Evolutionary conservation across 768 basidiomycete species (phyloP).

Genomic region (Vishniacozyma victoriae): DNA sequence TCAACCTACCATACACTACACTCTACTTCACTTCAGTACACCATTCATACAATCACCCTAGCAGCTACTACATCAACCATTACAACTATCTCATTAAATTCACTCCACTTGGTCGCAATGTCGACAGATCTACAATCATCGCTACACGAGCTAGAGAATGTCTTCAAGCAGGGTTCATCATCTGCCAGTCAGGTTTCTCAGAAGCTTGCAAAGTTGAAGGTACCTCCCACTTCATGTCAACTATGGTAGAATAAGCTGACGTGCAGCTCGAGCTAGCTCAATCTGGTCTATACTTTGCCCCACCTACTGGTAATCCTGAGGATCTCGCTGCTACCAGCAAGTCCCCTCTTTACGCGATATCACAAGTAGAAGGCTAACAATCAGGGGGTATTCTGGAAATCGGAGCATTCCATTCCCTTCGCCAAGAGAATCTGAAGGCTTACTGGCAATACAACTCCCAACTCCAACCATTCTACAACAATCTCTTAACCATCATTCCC

Average conservation of each 20-base stretch:
- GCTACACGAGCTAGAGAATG: slow-evolving; percentile 29
- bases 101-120: slow-evolving; percentile 20
- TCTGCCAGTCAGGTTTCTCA: slow-evolving; percentile 20
- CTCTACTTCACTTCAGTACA: no score
- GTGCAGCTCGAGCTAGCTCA: slow-evolving; percentile 32
- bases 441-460: slow-evolving; percentile 80
- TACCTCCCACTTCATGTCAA: not conserved
- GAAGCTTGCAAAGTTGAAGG: slow-evolving; percentile 28
- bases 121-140: slow-evolving; percentile 27
- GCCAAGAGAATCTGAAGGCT: slow-evolving; percentile 76
- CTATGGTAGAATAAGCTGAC: slow-evolving; percentile 5
- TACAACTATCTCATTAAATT: slow-evolving; percentile 2
- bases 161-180: slow-evolving; percentile 19
- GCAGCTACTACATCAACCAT: not conserved
- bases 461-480: slow-evolving; percentile 29
- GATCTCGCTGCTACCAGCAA: slow-evolving; percentile 32
- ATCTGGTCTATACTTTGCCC: slow-evolving; percentile 35
- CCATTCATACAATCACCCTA: no score
- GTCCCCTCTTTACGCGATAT: slow-evolving; percentile 1
- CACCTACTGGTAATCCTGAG: slow-evolving; percentile 16
- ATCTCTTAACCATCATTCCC: slow-evolving; percentile 53
- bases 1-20: no score
- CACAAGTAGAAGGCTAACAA: slow-evolving; percentile 1
- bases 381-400: slow-evolving; percentile 91
- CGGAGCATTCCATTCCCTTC: slow-evolving; percentile 88